Conservation (phyloP, 2,329 filamentous ascomycete genomes). For the Didymosphaeria variabile region DNA sequence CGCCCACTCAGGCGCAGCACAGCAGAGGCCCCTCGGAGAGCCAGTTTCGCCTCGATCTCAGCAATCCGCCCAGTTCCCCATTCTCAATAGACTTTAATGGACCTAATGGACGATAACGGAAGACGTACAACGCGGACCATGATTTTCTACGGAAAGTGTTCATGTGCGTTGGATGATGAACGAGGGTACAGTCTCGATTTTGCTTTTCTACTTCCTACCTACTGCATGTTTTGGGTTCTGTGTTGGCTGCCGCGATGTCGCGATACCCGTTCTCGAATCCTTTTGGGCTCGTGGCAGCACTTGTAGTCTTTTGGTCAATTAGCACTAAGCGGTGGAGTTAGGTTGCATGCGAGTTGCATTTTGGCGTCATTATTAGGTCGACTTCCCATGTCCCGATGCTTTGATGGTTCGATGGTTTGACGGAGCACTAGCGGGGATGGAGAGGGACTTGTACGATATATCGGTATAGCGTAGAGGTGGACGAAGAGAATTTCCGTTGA, state of each 20-base stretch:
- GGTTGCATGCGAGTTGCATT: constrained; percentile 32
- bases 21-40: constrained; percentile 41
- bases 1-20: constrained; percentile 47
- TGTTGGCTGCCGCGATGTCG: constrained; percentile 40
- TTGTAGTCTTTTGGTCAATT: constrained; percentile 33
- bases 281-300: constrained; percentile 43
- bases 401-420: background rate
- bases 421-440: constrained; percentile 8
- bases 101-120: constrained; percentile 29
- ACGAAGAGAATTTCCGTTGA: constrained; percentile 1
- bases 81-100: constrained; percentile 48
- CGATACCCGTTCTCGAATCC: constrained; percentile 45
- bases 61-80: constrained; percentile 47
- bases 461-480: constrained; percentile 11
- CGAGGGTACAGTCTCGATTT: constrained; percentile 27
- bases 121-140: background rate
- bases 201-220: constrained; percentile 24
- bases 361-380: constrained; percentile 27
- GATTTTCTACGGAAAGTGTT: constrained; percentile 12
- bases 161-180: constrained; percentile 34
- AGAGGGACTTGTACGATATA: constrained; percentile 19
- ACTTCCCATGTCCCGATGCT: background rate
- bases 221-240: constrained; percentile 40
- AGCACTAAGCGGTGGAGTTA: constrained; percentile 47
- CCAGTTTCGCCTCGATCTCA: constrained; percentile 46